Conservation (phyloP, 306 rosid genomes). For the Nissolia schottii region DNA sequence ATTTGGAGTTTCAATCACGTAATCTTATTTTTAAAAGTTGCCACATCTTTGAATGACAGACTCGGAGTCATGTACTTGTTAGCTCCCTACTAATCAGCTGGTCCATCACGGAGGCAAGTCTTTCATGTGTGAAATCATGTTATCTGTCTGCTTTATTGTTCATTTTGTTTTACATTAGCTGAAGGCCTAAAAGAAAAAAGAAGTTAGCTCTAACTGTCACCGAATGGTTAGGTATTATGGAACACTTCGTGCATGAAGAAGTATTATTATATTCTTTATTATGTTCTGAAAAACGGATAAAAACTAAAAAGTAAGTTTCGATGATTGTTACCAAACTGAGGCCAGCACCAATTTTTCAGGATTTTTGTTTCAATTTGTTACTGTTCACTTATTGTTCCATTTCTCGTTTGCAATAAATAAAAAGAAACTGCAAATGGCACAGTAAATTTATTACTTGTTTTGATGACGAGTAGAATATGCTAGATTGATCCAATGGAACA, state of each 20-base stretch:
- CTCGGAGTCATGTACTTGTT: slow-evolving; percentile 52
- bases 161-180: slow-evolving; percentile 4
- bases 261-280: neutral
- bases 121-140: neutral
- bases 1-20: neutral
- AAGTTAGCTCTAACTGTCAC: neutral
- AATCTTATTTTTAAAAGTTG: neutral
- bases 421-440: neutral
- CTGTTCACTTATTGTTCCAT: neutral
- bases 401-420: neutral
- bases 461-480: neutral
- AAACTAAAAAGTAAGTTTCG: neutral
- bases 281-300: too few relatives aligned
- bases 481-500: neutral
- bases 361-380: neutral
- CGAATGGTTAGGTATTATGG: neutral
- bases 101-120: slow-evolving; percentile 85
- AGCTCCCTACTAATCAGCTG: slow-evolving; percentile 70
- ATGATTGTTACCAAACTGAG: neutral
- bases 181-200: neutral
- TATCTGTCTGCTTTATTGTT: neutral
- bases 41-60: slow-evolving; percentile 38
- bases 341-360: neutral
- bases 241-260: neutral
- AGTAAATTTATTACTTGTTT: neutral